Evolutionary conservation across 768 basidiomycete species (phyloP).

Genomic region (Tylopilus rubrobrunneus): DNA sequence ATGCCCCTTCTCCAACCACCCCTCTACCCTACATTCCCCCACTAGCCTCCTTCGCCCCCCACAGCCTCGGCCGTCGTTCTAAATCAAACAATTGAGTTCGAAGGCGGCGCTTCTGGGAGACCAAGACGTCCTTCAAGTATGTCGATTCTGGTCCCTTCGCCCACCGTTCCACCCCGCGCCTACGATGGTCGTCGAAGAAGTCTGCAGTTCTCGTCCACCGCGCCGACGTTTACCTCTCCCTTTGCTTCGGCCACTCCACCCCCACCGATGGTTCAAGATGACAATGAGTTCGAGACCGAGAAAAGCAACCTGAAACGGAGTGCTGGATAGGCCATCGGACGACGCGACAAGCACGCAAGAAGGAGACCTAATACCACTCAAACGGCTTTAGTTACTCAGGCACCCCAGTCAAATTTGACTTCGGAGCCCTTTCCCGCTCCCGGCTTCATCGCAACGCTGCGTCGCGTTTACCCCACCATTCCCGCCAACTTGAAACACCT

Average conservation of each 20-base stretch:
- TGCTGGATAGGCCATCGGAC: slow-evolving; percentile 37
- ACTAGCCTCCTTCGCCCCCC: slow-evolving; percentile 19
- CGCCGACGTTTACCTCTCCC: slow-evolving; percentile 25
- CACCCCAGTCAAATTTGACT: background rate
- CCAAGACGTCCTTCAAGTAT: slow-evolving; percentile 25
- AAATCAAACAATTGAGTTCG: slow-evolving; percentile 20
- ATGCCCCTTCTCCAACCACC: too few species aligned
- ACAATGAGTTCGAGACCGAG: slow-evolving; percentile 41
- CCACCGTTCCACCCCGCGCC: slow-evolving; percentile 28
- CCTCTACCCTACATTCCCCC: too few species aligned
- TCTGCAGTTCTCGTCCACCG: slow-evolving; percentile 64
- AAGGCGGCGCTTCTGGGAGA: slow-evolving; percentile 19
- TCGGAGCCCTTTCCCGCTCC: slow-evolving; percentile 9
- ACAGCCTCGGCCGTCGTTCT: slow-evolving; percentile 15
- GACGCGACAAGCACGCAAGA: slow-evolving; percentile 26
- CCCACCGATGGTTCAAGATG: slow-evolving; percentile 30
- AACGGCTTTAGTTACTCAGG: slow-evolving; percentile 6
- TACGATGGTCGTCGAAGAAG: slow-evolving; percentile 26
- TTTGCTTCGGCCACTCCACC: slow-evolving; percentile 21
- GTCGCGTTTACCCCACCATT: slow-evolving; percentile 61
- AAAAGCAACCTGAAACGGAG: slow-evolving; percentile 40
- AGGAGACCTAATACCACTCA: background rate
- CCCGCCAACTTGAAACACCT: slow-evolving; percentile 74
- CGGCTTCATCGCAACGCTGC: slow-evolving; percentile 39
- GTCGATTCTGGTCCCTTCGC: slow-evolving; percentile 37